These are phyloP conservation scores for Coemansia sp. DNA, from an alignment of 192 early-diverging fungal genomes.

Conservation along the genomic window DNA sequence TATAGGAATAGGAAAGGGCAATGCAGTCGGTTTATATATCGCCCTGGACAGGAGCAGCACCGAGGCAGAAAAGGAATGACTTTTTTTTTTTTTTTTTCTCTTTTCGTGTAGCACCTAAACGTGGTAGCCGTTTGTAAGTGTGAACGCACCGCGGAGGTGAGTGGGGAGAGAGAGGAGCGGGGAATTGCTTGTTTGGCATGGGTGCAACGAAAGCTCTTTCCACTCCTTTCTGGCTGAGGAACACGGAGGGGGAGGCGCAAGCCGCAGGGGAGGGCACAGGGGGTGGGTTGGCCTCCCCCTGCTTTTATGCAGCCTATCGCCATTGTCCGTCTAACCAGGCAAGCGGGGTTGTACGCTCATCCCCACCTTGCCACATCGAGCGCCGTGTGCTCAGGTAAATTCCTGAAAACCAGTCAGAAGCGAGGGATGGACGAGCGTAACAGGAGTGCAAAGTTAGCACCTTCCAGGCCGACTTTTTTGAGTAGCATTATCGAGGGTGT, in stretches of 20 bases:
- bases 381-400: background rate
- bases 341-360: background rate
- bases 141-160: background rate
- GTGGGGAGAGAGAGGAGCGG: background rate
- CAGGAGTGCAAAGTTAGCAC: background rate
- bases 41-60: background rate
- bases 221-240: constrained; percentile 4
- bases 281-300: background rate
- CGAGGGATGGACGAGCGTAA: background rate
- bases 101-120: background rate
- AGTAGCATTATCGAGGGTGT: background rate
- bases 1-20: background rate
- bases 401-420: background rate
- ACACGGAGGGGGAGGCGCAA: background rate
- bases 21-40: constrained; percentile 9
- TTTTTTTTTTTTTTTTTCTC: background rate
- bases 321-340: background rate
- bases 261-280: background rate
- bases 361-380: background rate
- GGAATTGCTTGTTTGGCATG: background rate
- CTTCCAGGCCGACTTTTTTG: background rate
- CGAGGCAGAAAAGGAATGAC: constrained; percentile 2
- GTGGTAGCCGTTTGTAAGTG: background rate
- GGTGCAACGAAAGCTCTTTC: background rate
- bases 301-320: background rate